phyloP scores from a whole-genome alignment of 1,284 basidiomycete genomes.

The Cryptococcus sp. region DNA sequence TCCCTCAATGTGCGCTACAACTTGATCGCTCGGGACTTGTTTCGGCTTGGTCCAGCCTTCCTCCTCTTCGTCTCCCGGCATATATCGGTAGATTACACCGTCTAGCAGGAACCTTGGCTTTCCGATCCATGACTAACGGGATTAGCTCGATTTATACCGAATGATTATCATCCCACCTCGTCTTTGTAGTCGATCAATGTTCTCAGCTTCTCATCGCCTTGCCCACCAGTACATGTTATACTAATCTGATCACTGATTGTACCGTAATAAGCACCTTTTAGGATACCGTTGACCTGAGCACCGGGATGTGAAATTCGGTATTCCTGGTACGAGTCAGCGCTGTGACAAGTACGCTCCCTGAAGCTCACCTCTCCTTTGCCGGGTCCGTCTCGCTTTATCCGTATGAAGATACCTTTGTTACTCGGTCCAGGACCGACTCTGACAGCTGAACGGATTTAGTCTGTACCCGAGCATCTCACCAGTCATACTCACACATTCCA shows the following conservation, averaged over 20 bases:
- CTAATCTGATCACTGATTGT: constrained; percentile 63
- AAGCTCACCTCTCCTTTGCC: constrained; percentile 64
- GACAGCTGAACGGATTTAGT: constrained; percentile 50
- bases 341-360: too few species aligned
- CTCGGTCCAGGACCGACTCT: constrained; percentile 74
- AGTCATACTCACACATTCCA: constrained; percentile 56
- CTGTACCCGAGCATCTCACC: neutral
- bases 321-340: constrained; percentile 32
- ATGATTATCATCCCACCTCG: constrained; percentile 58
- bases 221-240: constrained; percentile 73
- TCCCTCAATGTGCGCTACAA: constrained; percentile 81
- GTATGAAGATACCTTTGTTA: constrained; percentile 85
- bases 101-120: constrained; percentile 81
- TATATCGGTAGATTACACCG: constrained; percentile 80
- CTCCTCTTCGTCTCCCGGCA: constrained; percentile 54
- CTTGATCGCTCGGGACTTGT: constrained; percentile 73
- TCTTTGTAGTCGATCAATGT: constrained; percentile 93
- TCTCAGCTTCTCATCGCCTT: constrained; percentile 60
- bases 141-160: neutral
- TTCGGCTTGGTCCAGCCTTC: constrained; percentile 74
- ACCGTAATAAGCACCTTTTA: constrained; percentile 71
- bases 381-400: constrained; percentile 62
- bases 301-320: constrained; percentile 87
- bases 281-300: constrained; percentile 84
- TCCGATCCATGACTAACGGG: constrained; percentile 77